Conservation (phyloP, 2,329 filamentous ascomycete genomes). For the Kalmusia sp. region DNA sequence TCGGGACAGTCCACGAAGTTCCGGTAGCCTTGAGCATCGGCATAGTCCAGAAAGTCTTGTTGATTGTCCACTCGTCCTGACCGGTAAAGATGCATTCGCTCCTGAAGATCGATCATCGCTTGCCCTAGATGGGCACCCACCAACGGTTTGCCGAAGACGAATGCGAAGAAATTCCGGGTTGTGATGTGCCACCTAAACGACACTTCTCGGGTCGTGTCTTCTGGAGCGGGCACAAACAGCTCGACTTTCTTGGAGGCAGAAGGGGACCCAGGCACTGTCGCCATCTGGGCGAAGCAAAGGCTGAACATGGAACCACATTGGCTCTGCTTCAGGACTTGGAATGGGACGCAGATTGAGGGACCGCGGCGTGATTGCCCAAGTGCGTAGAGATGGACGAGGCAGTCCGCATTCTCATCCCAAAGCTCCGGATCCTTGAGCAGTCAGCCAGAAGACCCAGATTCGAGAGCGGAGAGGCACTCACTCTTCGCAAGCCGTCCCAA, state of each 20-base stretch:
- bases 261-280: conserved; percentile 17
- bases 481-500: conserved; percentile 57
- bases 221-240: conserved; percentile 73
- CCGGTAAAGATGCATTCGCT: conserved; percentile 70
- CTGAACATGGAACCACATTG: conserved; percentile 68
- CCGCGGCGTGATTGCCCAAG: conserved; percentile 69
- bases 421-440: conserved; percentile 71
- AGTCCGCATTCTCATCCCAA: conserved; percentile 73
- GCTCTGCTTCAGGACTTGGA: conserved; percentile 62
- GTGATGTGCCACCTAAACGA: conserved; percentile 70
- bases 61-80: conserved; percentile 62
- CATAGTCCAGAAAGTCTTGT: conserved; percentile 68
- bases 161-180: conserved; percentile 79
- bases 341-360: conserved; percentile 72
- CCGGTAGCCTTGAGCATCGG: conserved; percentile 73
- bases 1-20: conserved; percentile 70
- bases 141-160: conserved; percentile 68
- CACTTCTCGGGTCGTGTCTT: conserved; percentile 59
- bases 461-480: conserved; percentile 32
- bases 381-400: conserved; percentile 72
- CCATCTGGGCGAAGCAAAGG: conserved; percentile 45
- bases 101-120: conserved; percentile 69
- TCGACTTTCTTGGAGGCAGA: conserved; percentile 52
- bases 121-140: conserved; percentile 72
- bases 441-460: conserved; percentile 11